These are phyloP conservation scores for Trypanosoma scelopori DNA, from an alignment of 208 protist genomes.

Conservation along the genomic window DNA sequence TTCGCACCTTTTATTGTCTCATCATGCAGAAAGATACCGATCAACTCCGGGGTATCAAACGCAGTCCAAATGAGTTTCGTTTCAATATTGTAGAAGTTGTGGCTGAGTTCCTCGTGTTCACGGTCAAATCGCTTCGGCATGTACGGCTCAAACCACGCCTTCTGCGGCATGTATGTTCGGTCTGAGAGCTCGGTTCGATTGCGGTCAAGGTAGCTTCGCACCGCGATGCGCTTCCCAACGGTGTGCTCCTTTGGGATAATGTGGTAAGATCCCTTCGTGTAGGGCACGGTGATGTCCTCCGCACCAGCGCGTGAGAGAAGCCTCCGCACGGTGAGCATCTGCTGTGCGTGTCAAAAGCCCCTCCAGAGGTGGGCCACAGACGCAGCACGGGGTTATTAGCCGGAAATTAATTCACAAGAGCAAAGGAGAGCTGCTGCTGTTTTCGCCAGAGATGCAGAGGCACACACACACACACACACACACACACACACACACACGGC, in stretches of 20 bases:
- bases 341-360: background rate
- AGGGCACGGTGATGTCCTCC: constrained; percentile 29
- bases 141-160: constrained; percentile 81
- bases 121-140: constrained; percentile 42
- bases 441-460: too few species aligned
- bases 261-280: constrained; percentile 56
- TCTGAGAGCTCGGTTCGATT: constrained; percentile 88
- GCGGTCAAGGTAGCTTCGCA: constrained; percentile 83
- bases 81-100: constrained; percentile 86
- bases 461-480: too few species aligned
- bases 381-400: too few species aligned
- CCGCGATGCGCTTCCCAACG: constrained; percentile 74
- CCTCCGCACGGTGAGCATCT: constrained; percentile 16
- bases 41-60: constrained; percentile 86
- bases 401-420: too few species aligned
- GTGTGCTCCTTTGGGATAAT: constrained; percentile 75
- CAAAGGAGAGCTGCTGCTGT: too few species aligned
- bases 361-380: too few species aligned
- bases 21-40: constrained; percentile 86
- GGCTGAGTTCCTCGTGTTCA: constrained; percentile 52
- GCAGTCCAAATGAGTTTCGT: constrained; percentile 88
- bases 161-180: constrained; percentile 88
- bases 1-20: constrained; percentile 77
- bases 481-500: too few species aligned
- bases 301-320: constrained; percentile 1